Evolutionary conservation across 1,284 basidiomycete genomes (phyloP), one percentile per base, ranked within the genome.

Genomic region (Moesziomyces sp.): DNA sequence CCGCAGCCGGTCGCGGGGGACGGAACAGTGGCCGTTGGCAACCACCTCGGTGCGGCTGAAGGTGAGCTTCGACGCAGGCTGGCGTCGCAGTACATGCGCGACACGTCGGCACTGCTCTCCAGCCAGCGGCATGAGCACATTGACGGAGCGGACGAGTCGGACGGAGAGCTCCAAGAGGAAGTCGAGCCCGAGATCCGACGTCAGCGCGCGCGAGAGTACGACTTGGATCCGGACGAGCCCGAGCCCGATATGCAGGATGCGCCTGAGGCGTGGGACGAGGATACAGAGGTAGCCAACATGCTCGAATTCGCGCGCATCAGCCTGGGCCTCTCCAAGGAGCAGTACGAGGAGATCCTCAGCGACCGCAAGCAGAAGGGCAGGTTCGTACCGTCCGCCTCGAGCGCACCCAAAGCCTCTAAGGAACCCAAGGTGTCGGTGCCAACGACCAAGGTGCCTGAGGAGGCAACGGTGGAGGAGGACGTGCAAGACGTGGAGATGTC

Each of bases 231-330:
- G 42, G 71, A 71, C 24, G 60, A 50, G 30, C 46, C 45, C 0
- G 60, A 43, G 23, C 28, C 24, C 16, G 48, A 59, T 13, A 30
- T n/a, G 9, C 46, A 49, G 0, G 60, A 19, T 1, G 61, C 55
- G 18, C 42, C 43, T 10, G 23, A 40, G 13, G n/a, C 51, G 40
- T n/a, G 56, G 33, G 65, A 72, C 10, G 65, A 72, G 13, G 68
- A 74, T 30, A 61, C 64, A 5, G 77, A 76, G 42, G 21, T 79
- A 44, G 54, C 28, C 6, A 65, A 72, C 18, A 51, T 80, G 42
- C 38, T 80, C 28, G 68, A 77, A 28, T 80, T 73, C 46, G 66
- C 77, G 0, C 43, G 77, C n/a, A 71, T 67, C 38, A 70, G 64
- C 28, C 49, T 80, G 7, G 76, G 76, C 2, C 26, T 80, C 35